phyloP scores from a whole-genome alignment of 768 basidiomycete genomes.

The Termitomyces sp. region DNA sequence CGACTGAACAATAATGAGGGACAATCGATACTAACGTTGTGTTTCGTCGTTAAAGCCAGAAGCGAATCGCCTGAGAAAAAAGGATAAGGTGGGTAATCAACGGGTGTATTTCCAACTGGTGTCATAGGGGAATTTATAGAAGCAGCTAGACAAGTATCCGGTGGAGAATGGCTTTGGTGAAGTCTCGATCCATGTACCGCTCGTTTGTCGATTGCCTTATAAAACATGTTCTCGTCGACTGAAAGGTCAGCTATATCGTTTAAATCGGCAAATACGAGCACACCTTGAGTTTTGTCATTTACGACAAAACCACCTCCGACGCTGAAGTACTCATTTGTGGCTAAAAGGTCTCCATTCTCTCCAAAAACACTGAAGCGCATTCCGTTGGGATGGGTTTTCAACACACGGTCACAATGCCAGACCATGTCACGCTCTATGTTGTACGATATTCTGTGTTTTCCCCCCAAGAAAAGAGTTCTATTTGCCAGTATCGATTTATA shows the following conservation, averaged over 20 bases:
- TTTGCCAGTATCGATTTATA: constrained; percentile 64
- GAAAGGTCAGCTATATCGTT: not conserved
- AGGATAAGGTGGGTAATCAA: constrained; percentile 73
- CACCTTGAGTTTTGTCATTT: constrained; percentile 89
- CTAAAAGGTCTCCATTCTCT: constrained; percentile 77
- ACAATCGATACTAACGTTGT: constrained; percentile 59
- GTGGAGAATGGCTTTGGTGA: constrained; percentile 53
- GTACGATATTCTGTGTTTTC: constrained; percentile 72
- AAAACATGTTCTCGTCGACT: constrained; percentile 94
- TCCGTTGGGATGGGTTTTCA: constrained; percentile 87
- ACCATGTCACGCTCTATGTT: constrained; percentile 91
- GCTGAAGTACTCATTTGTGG: constrained; percentile 93
- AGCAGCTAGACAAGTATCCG: not conserved
- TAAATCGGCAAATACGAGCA: not conserved
- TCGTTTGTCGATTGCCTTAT: constrained; percentile 84
- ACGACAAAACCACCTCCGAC: constrained; percentile 95
- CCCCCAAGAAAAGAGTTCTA: constrained; percentile 66
- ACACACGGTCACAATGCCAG: constrained; percentile 87
- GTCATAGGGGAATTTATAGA: not conserved
- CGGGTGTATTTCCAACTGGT: constrained; percentile 1
- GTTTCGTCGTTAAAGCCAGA: constrained; percentile 67
- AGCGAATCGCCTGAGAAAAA: constrained; percentile 76
- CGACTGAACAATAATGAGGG: not conserved
- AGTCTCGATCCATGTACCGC: constrained; percentile 76
- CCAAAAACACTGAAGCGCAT: constrained; percentile 89